These are phyloP conservation scores for Alectoria sarmentosa DNA, from an alignment of 495 filamentous ascomycete genomes.

Conservation along the genomic window DNA sequence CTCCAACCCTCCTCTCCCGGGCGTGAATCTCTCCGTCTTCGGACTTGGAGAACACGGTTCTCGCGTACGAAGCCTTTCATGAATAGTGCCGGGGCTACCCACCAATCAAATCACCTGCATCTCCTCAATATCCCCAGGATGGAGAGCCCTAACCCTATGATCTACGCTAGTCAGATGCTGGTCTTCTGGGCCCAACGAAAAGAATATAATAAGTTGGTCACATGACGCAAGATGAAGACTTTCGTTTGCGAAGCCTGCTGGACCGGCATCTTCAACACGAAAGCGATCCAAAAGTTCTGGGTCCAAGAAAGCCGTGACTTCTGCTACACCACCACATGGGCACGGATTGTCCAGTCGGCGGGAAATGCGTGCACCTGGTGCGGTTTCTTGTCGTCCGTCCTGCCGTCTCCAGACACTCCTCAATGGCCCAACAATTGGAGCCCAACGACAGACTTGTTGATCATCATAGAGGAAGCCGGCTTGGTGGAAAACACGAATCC, in stretches of 20 bases:
- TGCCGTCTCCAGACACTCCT: slow-evolving; percentile 11
- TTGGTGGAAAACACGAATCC: background rate
- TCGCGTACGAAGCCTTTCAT: too few species aligned
- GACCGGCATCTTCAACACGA: slow-evolving; percentile 10
- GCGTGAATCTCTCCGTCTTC: too few species aligned
- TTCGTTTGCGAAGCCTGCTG: slow-evolving; percentile 13
- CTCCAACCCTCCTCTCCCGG: too few species aligned
- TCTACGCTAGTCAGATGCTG: too few species aligned
- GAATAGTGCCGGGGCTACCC: too few species aligned
- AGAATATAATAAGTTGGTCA: too few species aligned
- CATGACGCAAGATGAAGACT: background rate
- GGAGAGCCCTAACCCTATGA: too few species aligned
- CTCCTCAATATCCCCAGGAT: too few species aligned
- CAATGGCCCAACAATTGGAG: slow-evolving; percentile 11
- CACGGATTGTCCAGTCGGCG: slow-evolving; percentile 5
- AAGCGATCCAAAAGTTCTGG: slow-evolving; percentile 14
- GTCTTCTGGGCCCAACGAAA: too few species aligned
- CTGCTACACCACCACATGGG: slow-evolving; percentile 14
- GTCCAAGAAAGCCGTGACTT: slow-evolving; percentile 9
- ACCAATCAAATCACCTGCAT: too few species aligned
- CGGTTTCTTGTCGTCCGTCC: slow-evolving; percentile 5
- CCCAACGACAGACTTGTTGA: background rate
- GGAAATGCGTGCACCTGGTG: slow-evolving; percentile 12
- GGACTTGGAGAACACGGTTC: too few species aligned
- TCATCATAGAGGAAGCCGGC: slow-evolving; percentile 8